These are phyloP conservation scores for Massarina eburnea DNA, from an alignment of 2,329 filamentous ascomycete species.

Conservation along the genomic window DNA sequence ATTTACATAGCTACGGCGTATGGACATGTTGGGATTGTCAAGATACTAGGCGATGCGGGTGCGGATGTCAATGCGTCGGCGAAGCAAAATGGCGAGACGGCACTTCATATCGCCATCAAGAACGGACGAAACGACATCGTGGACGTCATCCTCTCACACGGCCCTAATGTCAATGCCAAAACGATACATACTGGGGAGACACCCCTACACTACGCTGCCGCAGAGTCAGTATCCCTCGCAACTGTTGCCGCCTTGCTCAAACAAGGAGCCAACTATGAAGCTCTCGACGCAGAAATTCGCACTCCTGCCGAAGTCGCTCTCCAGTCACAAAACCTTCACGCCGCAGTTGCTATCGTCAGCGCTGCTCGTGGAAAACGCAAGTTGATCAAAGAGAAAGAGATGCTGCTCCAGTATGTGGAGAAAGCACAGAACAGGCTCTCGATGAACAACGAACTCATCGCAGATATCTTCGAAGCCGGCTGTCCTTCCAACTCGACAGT, in stretches of 20 bases:
- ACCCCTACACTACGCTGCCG: constrained; percentile 36
- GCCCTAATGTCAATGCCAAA: constrained; percentile 23
- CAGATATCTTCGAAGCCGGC: constrained; percentile 34
- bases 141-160: constrained; percentile 25
- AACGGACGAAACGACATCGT: constrained; percentile 25
- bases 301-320: constrained; percentile 34
- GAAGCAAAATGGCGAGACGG: constrained; percentile 27
- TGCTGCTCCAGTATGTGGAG: constrained; percentile 33
- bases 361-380: constrained; percentile 27
- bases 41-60: constrained; percentile 30
- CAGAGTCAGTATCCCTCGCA: constrained; percentile 23
- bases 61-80: constrained; percentile 26
- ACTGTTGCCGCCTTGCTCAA: constrained; percentile 27
- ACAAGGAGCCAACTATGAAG: constrained; percentile 29
- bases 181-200: constrained; percentile 30
- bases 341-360: constrained; percentile 35
- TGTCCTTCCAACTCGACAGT: constrained; percentile 37
- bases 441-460: constrained; percentile 35
- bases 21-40: constrained; percentile 27
- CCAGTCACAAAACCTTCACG: constrained; percentile 28
- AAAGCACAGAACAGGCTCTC: constrained; percentile 28
- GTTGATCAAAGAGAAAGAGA: constrained; percentile 34
- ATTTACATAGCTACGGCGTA: constrained; percentile 31
- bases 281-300: constrained; percentile 17
- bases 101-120: constrained; percentile 36